Conservation (phyloP, 306 rosid genomes). For the Mimosa bimucronata region DNA sequence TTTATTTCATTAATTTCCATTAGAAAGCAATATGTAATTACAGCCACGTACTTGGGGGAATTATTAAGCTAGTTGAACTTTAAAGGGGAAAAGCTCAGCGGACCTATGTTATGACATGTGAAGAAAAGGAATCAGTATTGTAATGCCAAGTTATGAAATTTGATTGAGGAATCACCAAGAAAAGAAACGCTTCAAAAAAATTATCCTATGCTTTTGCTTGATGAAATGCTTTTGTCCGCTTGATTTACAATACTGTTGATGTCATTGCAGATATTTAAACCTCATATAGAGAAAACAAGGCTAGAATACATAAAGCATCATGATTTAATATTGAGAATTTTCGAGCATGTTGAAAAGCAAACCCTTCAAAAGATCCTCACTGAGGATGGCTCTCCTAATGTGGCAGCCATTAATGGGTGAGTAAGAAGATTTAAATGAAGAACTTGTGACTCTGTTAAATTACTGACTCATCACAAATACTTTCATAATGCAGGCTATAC, state of each 20-base stretch:
- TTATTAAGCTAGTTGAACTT: no score
- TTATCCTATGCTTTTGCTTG: neutral
- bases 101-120: neutral
- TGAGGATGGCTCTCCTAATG: conserved; percentile 55
- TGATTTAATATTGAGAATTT: conserved; percentile 49
- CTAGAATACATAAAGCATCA: conserved; percentile 51
- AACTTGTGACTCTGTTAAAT: neutral
- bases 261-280: conserved; percentile 47
- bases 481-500: conserved; percentile 48
- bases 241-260: neutral
- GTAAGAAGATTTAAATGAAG: conserved; percentile 33
- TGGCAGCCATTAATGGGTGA: conserved; percentile 49
- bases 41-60: neutral
- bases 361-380: conserved; percentile 54
- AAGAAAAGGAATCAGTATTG: neutral
- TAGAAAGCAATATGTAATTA: neutral
- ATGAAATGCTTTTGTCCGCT: neutral
- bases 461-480: neutral
- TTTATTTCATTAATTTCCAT: neutral
- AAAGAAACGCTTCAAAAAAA: neutral
- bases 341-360: conserved; percentile 53
- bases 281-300: conserved; percentile 55
- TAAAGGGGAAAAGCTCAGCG: neutral
- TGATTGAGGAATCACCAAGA: neutral
- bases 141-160: neutral